phyloP scores from a whole-genome alignment of 345 rosid species.

The Anastatica hierochuntica region DNA sequence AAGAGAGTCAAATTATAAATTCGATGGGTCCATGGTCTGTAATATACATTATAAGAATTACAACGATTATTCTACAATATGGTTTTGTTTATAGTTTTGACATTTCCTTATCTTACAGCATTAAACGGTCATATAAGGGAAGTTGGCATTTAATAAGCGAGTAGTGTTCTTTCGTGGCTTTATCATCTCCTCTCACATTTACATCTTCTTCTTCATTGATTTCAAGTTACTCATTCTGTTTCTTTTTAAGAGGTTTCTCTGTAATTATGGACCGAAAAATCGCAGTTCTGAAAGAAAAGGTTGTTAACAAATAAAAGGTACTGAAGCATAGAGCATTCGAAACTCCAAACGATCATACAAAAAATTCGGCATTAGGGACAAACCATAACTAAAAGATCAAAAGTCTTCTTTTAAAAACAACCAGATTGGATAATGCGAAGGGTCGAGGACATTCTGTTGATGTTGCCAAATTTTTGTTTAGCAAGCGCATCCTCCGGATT shows the following conservation, averaged over 20 bases:
- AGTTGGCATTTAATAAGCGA: slow-evolving; percentile 25
- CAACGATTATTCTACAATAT: no score
- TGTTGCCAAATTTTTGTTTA: slow-evolving; percentile 25
- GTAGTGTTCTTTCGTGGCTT: slow-evolving; percentile 23
- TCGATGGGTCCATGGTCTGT: slow-evolving; percentile 18
- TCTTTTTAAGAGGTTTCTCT: background rate
- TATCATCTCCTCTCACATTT: slow-evolving; percentile 15
- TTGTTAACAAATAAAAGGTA: background rate
- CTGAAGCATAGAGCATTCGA: slow-evolving; percentile 5
- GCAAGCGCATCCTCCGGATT: slow-evolving; percentile 77
- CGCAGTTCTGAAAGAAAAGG: background rate
- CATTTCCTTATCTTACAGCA: no score
- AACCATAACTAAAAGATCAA: slow-evolving; percentile 7
- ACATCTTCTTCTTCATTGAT: slow-evolving; percentile 17
- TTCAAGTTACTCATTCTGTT: slow-evolving; percentile 25
- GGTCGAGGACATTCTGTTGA: no score
- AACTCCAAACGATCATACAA: slow-evolving; percentile 13
- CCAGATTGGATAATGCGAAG: slow-evolving; percentile 2
- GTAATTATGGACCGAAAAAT: slow-evolving; percentile 15
- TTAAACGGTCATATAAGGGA: slow-evolving; percentile 32
- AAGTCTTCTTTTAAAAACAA: slow-evolving; percentile 1
- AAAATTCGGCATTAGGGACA: slow-evolving; percentile 5
- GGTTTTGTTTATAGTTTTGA: no score
- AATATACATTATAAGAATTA: no score
- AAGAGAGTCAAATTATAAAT: slow-evolving; percentile 14